These are phyloP conservation scores for Pleomassaria siparia DNA, from an alignment of 2,329 filamentous ascomycete species.

Conservation along the genomic window DNA sequence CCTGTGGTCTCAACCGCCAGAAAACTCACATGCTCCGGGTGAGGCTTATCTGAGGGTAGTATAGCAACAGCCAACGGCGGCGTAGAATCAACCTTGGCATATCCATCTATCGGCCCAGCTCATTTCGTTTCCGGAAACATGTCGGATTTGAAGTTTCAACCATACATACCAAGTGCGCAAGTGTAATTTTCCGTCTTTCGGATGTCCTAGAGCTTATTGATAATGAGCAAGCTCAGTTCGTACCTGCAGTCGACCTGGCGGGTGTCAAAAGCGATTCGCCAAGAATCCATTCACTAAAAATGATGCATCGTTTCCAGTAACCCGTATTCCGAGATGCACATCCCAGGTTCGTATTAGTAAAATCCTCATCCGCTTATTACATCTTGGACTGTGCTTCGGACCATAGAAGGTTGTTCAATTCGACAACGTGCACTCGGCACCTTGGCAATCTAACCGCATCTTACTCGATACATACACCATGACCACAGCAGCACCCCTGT, in stretches of 20 bases:
- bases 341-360: not conserved
- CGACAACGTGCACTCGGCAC: slow-evolving; percentile 6
- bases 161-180: no score
- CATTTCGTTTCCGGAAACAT: no score
- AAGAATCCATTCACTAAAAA: not conserved
- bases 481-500: slow-evolving; percentile 1
- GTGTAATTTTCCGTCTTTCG: no score
- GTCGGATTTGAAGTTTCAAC: no score
- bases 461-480: not conserved
- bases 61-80: no score
- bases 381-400: not conserved
- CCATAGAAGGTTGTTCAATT: slow-evolving; percentile 1
- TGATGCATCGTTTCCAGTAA: not conserved
- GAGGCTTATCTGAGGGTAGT: no score
- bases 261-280: not conserved
- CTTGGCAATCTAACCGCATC: slow-evolving; percentile 3
- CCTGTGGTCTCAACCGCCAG: no score
- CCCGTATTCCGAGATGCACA: not conserved
- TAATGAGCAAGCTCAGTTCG: not conserved
- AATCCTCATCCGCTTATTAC: no score
- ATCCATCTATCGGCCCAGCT: no score
- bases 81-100: no score
- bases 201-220: no score
- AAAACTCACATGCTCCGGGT: no score
- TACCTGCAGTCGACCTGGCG: not conserved